Base-by-base conservation (phyloP, 2,329 filamentous ascomycete genomes). In the Fusarium proliferatum region DNA sequence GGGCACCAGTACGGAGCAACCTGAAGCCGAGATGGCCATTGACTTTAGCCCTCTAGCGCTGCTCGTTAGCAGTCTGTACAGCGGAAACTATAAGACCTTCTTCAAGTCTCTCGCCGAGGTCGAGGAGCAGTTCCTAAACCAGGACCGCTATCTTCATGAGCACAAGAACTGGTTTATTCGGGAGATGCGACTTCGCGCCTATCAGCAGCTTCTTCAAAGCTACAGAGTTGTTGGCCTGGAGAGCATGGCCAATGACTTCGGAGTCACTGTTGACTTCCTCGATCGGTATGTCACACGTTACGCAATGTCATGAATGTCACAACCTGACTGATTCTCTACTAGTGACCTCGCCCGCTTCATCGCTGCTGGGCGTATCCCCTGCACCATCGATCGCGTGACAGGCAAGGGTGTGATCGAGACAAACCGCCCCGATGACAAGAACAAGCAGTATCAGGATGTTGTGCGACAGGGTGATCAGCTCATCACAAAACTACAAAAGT, bases 401-500 rank as follows among this genome's bases (percentile, higher is more conserved):
- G 96, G 96, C 76, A 96, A 97, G 83, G 96, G 96, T 59, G 93
- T 98, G 77, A 98, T 99, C 79, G 96, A 98, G 88, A 99, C 96
- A 49, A 98, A 98, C 86, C 90, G 96, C 61, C 95, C 96, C 13
- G 96, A 98, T 82, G 95, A 97, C 86, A 99, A 99, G 91, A 98
- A 98, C 88, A 98, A 97, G 89, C 96, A 99, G 86, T 99, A 99
- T 85, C 93, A 95, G 78, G 96, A 99, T 79, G 95, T 98, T 42
- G 95, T 99, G 70, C 96, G 96, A 86, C 96, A 98, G 82, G 96
- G 96, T 38, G 96, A 99, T 83, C 94, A 97, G 84, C 88, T 99
- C 72, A 98, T 99, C 82, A 99, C 96, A 66, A 99, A 99, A 88
- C 87, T 99, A 77, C 96, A 99, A 86, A 99, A 99, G 88, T 99